Evolutionary conservation across 208 protist species (phyloP).

Genomic region (Leishmania arabica): DNA sequence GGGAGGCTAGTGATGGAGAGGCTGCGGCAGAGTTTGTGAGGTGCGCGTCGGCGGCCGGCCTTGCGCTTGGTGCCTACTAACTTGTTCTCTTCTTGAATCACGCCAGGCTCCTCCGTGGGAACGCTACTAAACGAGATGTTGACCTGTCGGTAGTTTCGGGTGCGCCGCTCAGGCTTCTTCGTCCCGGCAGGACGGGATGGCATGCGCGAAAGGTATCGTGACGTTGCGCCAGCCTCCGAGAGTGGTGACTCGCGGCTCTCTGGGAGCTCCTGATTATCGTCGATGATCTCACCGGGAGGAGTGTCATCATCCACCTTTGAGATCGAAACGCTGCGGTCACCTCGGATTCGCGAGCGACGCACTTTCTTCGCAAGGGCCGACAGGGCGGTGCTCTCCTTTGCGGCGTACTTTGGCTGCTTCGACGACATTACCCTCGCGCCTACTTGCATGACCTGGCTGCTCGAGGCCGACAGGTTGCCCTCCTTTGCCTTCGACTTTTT

Average conservation of each 20-base stretch:
- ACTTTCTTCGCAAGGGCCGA: conserved; percentile 31
- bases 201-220: conserved; percentile 4
- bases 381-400: conserved; percentile 41
- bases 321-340: conserved; percentile 37
- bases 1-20: conserved; percentile 32
- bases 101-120: conserved; percentile 24
- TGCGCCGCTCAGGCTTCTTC: conserved; percentile 17
- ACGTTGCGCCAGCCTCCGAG: not conserved
- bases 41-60: conserved; percentile 12
- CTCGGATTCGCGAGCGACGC: conserved; percentile 11
- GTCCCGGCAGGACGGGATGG: conserved; percentile 6
- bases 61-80: conserved; percentile 9
- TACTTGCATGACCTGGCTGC: conserved; percentile 27
- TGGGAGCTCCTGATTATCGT: conserved; percentile 22
- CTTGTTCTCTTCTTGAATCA: conserved; percentile 21
- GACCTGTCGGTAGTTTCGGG: conserved; percentile 14
- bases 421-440: conserved; percentile 13
- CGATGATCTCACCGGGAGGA: conserved; percentile 32
- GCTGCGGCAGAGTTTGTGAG: conserved; percentile 17
- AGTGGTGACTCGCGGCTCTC: conserved; percentile 5
- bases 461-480: conserved; percentile 29
- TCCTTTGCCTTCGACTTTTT: conserved; percentile 15
- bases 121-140: conserved; percentile 31
- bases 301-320: conserved; percentile 29
- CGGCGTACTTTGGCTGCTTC: conserved; percentile 16